Base-by-base conservation (phyloP, 2,329 filamentous ascomycete species). In the Beauveria caledonica region DNA sequence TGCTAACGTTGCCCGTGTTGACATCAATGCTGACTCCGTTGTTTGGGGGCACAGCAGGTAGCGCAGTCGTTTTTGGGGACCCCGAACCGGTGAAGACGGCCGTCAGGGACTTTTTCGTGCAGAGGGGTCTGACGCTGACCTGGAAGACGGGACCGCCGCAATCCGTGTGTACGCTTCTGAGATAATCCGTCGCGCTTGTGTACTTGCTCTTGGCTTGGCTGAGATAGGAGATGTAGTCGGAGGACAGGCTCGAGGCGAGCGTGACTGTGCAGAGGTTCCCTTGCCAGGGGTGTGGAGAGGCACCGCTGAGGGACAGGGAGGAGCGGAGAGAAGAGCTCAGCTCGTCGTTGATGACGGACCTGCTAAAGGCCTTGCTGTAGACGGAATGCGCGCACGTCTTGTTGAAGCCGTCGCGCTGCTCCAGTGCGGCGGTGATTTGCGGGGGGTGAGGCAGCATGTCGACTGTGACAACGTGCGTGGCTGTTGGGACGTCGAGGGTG, bases 221-320 rank as follows among this genome's bases (percentile, higher is more conserved):
- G 57, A 59, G 48, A 19, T 44, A 59, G 39, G 48, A 23, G 4
- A 45, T 5, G 49, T 59, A 59, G 39, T 50, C 57, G 19, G 40
- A 25, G 3, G 48, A 52, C 8, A 59, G 57, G 39, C 57, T 59
- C 7, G 57, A 42, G 6, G 57, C 25, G 23, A 59, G 48, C 7
- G 57, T 59, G 48, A 59, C 57, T 23, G 57, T 59, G 57, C 57
- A 59, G 39, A 59, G 49, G 46, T 59, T 46, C 39, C 33, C 39
- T 6, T 52, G 40, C 36, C 40, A 40, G 23, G 25, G n/a, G 39
- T 25, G 36, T 1, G 46, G 11, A 17, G 48, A 13, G 17, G 27
- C 40, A 7, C 36, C 13, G 36, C 36, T 42, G 56, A 21, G 23
- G 17, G 36, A 45, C 11, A 50, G n/a, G 36, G 46, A 49, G 36